Evolutionary conservation across 495 filamentous ascomycete genomes (phyloP), one percentile per base, ranked within the genome.

Genomic region (Penicillium nucicola): DNA sequence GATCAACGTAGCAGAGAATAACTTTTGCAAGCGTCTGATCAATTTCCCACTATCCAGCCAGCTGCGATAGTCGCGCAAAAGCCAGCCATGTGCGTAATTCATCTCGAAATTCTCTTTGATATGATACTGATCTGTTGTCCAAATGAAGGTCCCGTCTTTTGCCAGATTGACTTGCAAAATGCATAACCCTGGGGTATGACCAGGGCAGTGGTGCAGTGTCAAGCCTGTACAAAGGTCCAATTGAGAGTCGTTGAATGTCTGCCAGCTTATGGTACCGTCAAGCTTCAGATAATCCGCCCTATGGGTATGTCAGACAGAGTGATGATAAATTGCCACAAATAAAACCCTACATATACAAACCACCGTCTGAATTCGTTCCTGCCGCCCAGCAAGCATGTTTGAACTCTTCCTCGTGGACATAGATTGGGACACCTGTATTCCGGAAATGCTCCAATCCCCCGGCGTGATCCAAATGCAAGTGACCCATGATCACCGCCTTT

Each of bases 381-480:
- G 69, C 66, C 4, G 69, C 62, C 68, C 73, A 79, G 52, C 68
- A 78, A 4, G 77, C 76, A 44, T 74, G 66, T 35, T 73, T 72
- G 55, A 78, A 65, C 48, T 79, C 76, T 38, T 72, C 64, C 52
- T 78, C 74, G 45, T 82, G 78, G 0, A 77, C 73, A 42, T 71
- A 81, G 52, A 81, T 80, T 15, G 73, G 70, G 2, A 82, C 62
- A 39, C 70, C 72, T 12, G 68, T 81, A 47, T 67, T 62, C 5
- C 66, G 20, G 46, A 79, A 82, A 37, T 73, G 65, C 12, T 80
- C 77, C 3, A 82, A 58, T 0, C 78, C 78, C 0, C 78, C 78
- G 0, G 78, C 77, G 57, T 82, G 77, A 50, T 82, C 77, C 1
- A 79, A 53, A 45, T 82, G 79, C 36, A 82, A 53, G 42, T 82